phyloP scores from a whole-genome alignment of 2,329 filamentous ascomycete species.

The Sphaerulina populicola region DNA sequence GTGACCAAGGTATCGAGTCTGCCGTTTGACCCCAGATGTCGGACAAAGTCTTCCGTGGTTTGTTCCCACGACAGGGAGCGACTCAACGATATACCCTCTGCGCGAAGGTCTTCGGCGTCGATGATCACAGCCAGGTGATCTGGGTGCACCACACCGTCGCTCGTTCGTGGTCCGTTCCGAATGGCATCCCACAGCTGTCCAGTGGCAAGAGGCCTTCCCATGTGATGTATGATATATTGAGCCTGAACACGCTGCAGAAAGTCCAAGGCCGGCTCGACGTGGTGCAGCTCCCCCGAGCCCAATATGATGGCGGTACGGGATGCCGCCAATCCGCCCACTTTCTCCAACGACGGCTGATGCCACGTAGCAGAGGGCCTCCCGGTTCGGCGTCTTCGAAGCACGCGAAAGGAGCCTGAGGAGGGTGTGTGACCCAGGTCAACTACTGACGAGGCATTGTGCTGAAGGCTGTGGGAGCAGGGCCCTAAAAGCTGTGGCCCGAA shows the following conservation, averaged over 20 bases:
- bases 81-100: conserved; percentile 31
- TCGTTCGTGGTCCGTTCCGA: conserved; percentile 28
- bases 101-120: conserved; percentile 31
- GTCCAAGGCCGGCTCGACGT: conserved; percentile 31
- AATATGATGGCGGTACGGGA: conserved; percentile 28
- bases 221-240: conserved; percentile 30
- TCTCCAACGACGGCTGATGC: conserved; percentile 26
- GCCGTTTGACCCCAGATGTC: conserved; percentile 31
- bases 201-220: conserved; percentile 29
- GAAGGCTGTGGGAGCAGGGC: conserved; percentile 22
- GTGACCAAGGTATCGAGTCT: conserved; percentile 31
- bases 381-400: conserved; percentile 23
- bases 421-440: conserved; percentile 22
- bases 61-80: conserved; percentile 30
- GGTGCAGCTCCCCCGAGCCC: conserved; percentile 28
- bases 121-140: conserved; percentile 31
- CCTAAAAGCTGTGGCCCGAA: conserved; percentile 24
- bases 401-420: conserved; percentile 14
- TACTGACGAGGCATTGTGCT: conserved; percentile 28
- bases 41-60: conserved; percentile 31
- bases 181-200: conserved; percentile 32
- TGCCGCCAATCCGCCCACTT: conserved; percentile 14
- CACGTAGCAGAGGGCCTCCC: conserved; percentile 23
- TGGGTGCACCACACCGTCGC: conserved; percentile 27
- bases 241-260: conserved; percentile 28